Evolutionary conservation across 441 rosid species (phyloP).

Genomic region (Adansonia grandidieri): DNA sequence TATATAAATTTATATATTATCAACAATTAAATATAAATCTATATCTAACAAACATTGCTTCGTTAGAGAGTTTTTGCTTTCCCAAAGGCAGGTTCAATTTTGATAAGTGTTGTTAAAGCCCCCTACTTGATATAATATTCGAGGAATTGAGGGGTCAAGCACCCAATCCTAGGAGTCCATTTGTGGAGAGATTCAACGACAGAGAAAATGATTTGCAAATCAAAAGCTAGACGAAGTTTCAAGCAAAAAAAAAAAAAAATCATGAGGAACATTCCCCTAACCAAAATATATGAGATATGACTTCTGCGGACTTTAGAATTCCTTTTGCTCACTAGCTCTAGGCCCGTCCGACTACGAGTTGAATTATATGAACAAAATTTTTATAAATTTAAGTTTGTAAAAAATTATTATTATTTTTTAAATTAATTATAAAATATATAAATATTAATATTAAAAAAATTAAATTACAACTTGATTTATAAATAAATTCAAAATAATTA

Average conservation of each 20-base stretch:
- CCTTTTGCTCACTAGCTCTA: neutral
- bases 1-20: no score
- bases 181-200: neutral
- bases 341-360: no score
- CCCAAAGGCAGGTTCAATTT: neutral
- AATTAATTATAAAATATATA: no score
- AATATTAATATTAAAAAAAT: no score
- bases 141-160: neutral
- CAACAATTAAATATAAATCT: no score
- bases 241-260: neutral
- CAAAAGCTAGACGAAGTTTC: neutral
- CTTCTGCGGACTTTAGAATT: neutral
- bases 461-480: no score
- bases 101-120: neutral
- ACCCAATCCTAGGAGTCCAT: slow-evolving; percentile 23
- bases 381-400: no score
- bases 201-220: neutral
- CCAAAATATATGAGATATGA: neutral
- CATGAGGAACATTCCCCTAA: neutral
- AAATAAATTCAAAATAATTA: neutral
- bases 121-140: neutral
- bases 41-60: no score
- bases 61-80: neutral
- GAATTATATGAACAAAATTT: no score
- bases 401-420: no score